Percentiles rank a stretch among this genome's conserved stretches.
Evolutionary conservation across 1,139 yeast species (phyloP).

Genomic region (Zygoascus hellenicus): DNA sequence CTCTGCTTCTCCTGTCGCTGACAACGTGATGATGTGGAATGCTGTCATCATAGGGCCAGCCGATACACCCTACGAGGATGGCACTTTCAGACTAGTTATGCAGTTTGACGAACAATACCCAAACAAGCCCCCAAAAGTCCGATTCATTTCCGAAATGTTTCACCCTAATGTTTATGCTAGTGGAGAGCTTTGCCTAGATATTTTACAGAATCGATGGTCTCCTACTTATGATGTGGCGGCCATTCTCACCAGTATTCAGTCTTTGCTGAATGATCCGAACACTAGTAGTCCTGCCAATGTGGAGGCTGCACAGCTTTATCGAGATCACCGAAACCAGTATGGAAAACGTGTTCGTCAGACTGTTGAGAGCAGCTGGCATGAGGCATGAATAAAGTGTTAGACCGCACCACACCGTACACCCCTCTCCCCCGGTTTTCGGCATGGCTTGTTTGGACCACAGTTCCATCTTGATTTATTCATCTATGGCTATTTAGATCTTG

Average conservation of each 20-base stretch:
- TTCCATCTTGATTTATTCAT: background rate
- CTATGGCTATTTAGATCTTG: background rate
- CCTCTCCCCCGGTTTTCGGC: background rate
- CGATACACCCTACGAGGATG: constrained; percentile 97
- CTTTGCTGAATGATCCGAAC: constrained; percentile 90
- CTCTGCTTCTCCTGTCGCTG: constrained; percentile 94
- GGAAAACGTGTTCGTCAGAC: constrained; percentile 88
- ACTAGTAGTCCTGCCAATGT: constrained; percentile 97
- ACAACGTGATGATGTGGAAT: constrained; percentile 95
- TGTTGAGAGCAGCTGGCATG: constrained; percentile 54
- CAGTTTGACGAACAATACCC: constrained; percentile 98
- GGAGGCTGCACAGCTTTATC: constrained; percentile 93
- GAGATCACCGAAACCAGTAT: constrained; percentile 91
- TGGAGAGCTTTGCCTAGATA: constrained; percentile 94
- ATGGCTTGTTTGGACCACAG: background rate
- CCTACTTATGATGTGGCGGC: constrained; percentile 99
- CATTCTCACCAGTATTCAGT: constrained; percentile 73
- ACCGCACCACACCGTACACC: background rate
- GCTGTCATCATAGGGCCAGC: constrained; percentile 98
- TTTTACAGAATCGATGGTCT: constrained; percentile 94
- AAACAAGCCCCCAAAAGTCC: constrained; percentile 90
- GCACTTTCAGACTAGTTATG: constrained; percentile 80
- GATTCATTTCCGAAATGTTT: constrained; percentile 89
- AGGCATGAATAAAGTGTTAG: constrained; percentile 14
- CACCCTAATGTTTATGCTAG: constrained; percentile 96